Evolutionary conservation across 1,284 basidiomycete genomes (phyloP).

Genomic region (Pholiota adiposa): DNA sequence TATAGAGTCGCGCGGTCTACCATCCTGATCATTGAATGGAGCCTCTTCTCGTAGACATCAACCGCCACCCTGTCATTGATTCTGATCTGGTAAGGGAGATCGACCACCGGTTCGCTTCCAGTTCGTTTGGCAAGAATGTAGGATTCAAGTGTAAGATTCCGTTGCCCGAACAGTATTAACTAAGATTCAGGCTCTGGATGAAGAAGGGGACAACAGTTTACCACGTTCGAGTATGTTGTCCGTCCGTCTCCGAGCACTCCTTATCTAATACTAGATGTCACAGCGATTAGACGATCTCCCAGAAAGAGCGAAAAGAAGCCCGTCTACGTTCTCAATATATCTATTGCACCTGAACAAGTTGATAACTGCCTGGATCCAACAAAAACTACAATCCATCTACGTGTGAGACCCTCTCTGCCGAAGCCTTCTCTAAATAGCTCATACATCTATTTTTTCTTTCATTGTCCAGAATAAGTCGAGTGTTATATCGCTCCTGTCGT

Average conservation of each 20-base stretch:
- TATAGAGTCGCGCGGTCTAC: constrained; percentile 8
- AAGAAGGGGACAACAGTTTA: constrained; percentile 52
- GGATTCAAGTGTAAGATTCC: constrained; percentile 20
- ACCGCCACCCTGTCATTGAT: constrained; percentile 71
- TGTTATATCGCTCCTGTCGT: constrained; percentile 59
- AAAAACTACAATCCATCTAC: constrained; percentile 70
- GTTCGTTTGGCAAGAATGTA: constrained; percentile 75
- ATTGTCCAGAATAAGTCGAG: constrained; percentile 34
- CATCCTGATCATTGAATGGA: constrained; percentile 12
- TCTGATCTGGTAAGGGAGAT: constrained; percentile 77
- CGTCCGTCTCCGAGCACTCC: constrained; percentile 5
- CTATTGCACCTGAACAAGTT: constrained; percentile 63
- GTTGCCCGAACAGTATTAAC: constrained; percentile 3
- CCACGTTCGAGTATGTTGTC: constrained; percentile 47
- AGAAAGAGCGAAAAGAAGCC: constrained; percentile 77
- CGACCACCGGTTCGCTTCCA: constrained; percentile 66
- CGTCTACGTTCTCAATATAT: constrained; percentile 81
- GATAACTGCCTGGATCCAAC: constrained; percentile 81
- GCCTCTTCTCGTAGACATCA: constrained; percentile 63
- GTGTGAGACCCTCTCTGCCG: constrained; percentile 47
- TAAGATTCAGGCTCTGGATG: constrained; percentile 60
- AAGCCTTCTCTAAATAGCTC: constrained; percentile 12
- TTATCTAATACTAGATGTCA: constrained; percentile 14
- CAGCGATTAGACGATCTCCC: constrained; percentile 69
- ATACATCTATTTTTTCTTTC: constrained; percentile 7